Conservation (phyloP, 257 asterid species). For the Solanum rostratum region DNA sequence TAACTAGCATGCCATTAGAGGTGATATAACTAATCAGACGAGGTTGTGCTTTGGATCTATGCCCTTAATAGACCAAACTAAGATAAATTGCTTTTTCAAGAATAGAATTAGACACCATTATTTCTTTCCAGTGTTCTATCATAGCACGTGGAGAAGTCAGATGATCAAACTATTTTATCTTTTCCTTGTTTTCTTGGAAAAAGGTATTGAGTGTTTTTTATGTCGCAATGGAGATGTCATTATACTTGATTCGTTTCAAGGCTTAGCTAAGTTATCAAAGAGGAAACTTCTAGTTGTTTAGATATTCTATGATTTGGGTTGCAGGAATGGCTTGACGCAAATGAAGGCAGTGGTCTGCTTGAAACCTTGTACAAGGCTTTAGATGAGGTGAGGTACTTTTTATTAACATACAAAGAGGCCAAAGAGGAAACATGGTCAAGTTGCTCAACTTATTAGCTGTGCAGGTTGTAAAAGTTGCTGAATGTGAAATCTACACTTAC, state of each 20-base stretch:
- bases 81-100: neutral
- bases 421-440: neutral
- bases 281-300: neutral
- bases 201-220: neutral
- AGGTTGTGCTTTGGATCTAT: neutral
- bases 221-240: neutral
- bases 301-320: conserved; percentile 4
- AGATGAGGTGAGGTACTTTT: conserved; percentile 66
- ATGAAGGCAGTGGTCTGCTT: conserved; percentile 46
- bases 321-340: conserved; percentile 85
- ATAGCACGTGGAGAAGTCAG: neutral
- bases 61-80: neutral
- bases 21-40: neutral
- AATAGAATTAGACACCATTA: neutral
- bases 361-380: conserved; percentile 71
- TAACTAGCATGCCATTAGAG: neutral
- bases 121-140: neutral
- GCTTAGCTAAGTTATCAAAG: neutral
- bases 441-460: conserved; percentile 5
- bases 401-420: neutral
- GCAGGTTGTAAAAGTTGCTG: conserved; percentile 84
- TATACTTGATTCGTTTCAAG: neutral
- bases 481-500: conserved; percentile 88
- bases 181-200: neutral
- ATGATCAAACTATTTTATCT: neutral